phyloP scores from a whole-genome alignment of 257 asterid genomes.

The Parsonsia alboflavescens region DNA sequence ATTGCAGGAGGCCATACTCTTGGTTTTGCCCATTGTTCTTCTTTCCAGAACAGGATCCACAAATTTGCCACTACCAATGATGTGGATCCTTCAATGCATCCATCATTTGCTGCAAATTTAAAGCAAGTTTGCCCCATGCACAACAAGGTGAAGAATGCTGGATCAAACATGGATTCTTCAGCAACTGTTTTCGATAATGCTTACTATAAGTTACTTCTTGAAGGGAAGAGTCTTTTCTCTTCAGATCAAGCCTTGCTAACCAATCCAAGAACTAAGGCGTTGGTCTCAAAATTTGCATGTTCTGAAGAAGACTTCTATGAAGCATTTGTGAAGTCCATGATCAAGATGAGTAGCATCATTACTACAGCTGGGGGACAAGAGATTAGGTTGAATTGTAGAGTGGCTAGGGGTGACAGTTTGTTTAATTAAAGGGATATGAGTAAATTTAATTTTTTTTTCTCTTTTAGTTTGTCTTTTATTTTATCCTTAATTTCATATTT shows the following conservation, averaged over 20 bases:
- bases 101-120: conserved; percentile 54
- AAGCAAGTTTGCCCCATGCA: conserved; percentile 52
- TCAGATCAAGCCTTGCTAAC: conserved; percentile 68
- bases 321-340: conserved; percentile 68
- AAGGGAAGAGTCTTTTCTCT: conserved; percentile 62
- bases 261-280: conserved; percentile 36
- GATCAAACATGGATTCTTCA: conserved; percentile 56
- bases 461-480: too few relatives aligned
- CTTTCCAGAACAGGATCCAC: conserved; percentile 87
- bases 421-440: too few relatives aligned
- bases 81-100: conserved; percentile 54
- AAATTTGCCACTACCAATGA: conserved; percentile 39
- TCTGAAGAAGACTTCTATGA: conserved; percentile 46
- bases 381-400: conserved; percentile 50
- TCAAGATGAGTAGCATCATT: conserved; percentile 69
- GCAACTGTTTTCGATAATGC: conserved; percentile 60
- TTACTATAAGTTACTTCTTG: conserved; percentile 59
- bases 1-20: conserved; percentile 83
- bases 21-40: conserved; percentile 83
- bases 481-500: too few relatives aligned
- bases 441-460: too few relatives aligned
- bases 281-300: conserved; percentile 52
- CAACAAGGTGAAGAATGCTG: conserved; percentile 63
- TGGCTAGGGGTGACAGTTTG: conserved; percentile 20
- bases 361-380: conserved; percentile 43